Conservation (phyloP, 169 alveolate species). For the Babesia bovis region DNA sequence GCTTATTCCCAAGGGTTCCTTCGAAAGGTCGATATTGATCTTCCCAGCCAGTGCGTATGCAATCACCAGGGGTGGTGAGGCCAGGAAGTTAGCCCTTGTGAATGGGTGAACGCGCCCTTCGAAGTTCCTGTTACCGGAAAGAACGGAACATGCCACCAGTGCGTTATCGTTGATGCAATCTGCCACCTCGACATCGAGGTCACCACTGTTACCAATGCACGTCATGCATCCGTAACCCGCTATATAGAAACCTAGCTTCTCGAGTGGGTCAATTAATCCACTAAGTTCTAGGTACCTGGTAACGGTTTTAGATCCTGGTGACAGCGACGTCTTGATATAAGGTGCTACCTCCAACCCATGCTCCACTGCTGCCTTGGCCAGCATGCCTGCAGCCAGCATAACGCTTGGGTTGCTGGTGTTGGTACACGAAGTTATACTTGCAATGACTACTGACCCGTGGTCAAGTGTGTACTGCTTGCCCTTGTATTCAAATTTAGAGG, state of each 20-base stretch:
- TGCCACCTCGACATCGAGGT: constrained; percentile 88
- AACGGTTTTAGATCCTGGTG: constrained; percentile 90
- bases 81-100: constrained; percentile 94
- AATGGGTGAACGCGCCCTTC: constrained; percentile 95
- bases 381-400: constrained; percentile 96
- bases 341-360: constrained; percentile 89
- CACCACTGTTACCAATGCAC: constrained; percentile 96
- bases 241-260: constrained; percentile 89
- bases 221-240: constrained; percentile 99
- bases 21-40: constrained; percentile 88
- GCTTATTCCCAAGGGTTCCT: constrained; percentile 88
- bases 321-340: constrained; percentile 91
- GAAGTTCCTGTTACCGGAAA: constrained; percentile 94
- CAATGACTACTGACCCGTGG: constrained; percentile 92
- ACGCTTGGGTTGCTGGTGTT: constrained; percentile 95
- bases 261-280: constrained; percentile 86
- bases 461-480: constrained; percentile 74
- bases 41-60: constrained; percentile 95
- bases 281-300: constrained; percentile 76
- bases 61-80: constrained; percentile 96
- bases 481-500: constrained; percentile 42
- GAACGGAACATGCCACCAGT: constrained; percentile 91
- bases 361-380: constrained; percentile 92
- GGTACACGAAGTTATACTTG: constrained; percentile 96
- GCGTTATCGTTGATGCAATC: constrained; percentile 86